Percentiles rank a stretch among this genome's conserved stretches.
These are phyloP conservation scores for Stipa capillata DNA, from an alignment of 176 grass and related monocot species.

Conservation along the genomic window DNA sequence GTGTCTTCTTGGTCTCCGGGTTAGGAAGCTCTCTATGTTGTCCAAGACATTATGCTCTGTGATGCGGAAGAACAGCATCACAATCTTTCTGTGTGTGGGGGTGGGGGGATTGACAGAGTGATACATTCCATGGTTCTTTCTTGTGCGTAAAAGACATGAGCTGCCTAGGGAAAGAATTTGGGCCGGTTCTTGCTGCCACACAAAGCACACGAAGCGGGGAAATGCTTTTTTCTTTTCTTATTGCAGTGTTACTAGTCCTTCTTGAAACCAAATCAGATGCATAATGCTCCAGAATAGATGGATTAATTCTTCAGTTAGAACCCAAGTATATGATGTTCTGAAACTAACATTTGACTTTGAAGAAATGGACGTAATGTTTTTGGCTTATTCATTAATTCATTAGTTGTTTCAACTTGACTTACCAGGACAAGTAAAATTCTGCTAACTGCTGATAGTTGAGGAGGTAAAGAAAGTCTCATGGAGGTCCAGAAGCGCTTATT, in stretches of 20 bases:
- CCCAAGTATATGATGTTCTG: neutral
- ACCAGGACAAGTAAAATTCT: neutral
- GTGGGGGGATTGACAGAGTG: too few species aligned
- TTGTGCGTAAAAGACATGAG: slow-evolving; percentile 1
- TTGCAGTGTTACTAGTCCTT: neutral
- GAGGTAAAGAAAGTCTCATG: slow-evolving; percentile 10
- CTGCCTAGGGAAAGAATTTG: neutral
- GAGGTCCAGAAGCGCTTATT: neutral
- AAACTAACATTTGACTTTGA: too few species aligned
- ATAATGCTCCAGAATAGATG: neutral
- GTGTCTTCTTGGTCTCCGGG: neutral
- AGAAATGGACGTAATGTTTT: too few species aligned
- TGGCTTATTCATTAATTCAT: neutral
- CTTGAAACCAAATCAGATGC: slow-evolving; percentile 9
- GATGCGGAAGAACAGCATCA: too few species aligned
- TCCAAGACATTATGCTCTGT: too few species aligned
- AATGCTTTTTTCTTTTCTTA: neutral
- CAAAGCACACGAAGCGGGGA: slow-evolving; percentile 5
- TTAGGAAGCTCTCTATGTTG: too few species aligned
- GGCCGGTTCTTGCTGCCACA: slow-evolving; percentile 19
- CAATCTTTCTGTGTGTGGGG: too few species aligned
- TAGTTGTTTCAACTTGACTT: slow-evolving; percentile 1
- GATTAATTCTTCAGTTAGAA: neutral
- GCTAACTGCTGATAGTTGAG: neutral
- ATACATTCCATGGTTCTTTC: neutral